Conservation (phyloP, 345 rosid genomes). For the Excoecaria cochinchinensis region DNA sequence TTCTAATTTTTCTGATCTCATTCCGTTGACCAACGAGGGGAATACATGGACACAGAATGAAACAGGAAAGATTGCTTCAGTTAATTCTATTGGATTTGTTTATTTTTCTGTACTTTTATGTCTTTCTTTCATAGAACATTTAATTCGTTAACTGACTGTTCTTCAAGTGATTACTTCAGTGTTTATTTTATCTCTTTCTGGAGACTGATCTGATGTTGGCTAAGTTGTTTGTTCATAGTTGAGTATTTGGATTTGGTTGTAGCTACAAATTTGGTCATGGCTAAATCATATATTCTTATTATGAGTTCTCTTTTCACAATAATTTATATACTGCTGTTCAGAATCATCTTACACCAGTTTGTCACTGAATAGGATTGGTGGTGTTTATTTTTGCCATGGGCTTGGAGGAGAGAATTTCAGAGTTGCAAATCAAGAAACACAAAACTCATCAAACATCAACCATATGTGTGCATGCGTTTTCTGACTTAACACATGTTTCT, state of each 20-base stretch:
- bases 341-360: neutral
- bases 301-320: neutral
- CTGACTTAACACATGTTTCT: slow-evolving; percentile 59
- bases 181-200: neutral
- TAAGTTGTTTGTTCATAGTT: neutral
- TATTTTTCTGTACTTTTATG: neutral
- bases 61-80: neutral
- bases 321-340: neutral
- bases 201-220: neutral
- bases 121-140: neutral
- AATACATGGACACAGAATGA: neutral
- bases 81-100: neutral
- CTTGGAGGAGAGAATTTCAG: slow-evolving; percentile 37
- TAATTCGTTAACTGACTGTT: neutral
- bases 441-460: slow-evolving; percentile 27
- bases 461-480: slow-evolving; percentile 51
- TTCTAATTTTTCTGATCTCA: neutral
- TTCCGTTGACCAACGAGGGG: neutral
- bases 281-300: neutral
- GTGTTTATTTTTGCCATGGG: slow-evolving; percentile 38
- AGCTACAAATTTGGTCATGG: neutral
- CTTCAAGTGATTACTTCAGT: neutral
- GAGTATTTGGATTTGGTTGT: neutral
- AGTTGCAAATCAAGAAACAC: slow-evolving; percentile 14
- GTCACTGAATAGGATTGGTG: slow-evolving; percentile 19